phyloP scores from a whole-genome alignment of 371 early-diverging fungal genomes.

The Syncephalastrum sp. region DNA sequence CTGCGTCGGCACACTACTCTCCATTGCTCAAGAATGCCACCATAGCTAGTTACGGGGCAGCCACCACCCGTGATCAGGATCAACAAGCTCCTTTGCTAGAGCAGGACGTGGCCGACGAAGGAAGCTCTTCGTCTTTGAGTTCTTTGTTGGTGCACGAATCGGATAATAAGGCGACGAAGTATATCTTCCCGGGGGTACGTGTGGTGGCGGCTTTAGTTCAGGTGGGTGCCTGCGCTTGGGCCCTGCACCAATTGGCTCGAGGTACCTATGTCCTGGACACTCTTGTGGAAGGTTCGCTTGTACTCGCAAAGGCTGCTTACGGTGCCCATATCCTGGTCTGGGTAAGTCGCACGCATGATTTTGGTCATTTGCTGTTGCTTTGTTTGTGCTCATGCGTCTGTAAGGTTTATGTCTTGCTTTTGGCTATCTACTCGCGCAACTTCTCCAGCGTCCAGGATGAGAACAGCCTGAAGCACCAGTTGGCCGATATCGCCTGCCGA shows the following conservation, averaged over 20 bases:
- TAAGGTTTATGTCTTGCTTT: constrained; percentile 24
- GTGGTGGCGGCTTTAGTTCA: constrained; percentile 2
- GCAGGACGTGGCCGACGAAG: constrained; percentile 14
- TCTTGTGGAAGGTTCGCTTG: constrained; percentile 14
- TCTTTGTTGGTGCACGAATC: constrained; percentile 12
- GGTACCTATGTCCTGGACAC: constrained; percentile 13
- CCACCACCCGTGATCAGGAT: constrained; percentile 2
- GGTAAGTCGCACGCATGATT: constrained; percentile 16
- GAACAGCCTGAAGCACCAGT: constrained; percentile 1
- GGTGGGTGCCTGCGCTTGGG: constrained; percentile 5
- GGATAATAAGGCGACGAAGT: too few species aligned
- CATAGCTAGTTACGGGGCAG: constrained; percentile 17
- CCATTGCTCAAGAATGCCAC: constrained; percentile 14
- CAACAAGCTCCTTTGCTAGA: constrained; percentile 6
- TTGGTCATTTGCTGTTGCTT: not conserved
- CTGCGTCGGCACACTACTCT: constrained; percentile 5
- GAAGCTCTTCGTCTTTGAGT: constrained; percentile 9
- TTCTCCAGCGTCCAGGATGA: constrained; percentile 12
- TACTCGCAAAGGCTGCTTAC: constrained; percentile 3
- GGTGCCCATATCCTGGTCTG: constrained; percentile 15
- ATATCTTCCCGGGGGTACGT: too few species aligned
- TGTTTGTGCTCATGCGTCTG: not conserved
- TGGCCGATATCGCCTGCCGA: constrained; percentile 26
- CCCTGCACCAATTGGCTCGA: constrained; percentile 4
- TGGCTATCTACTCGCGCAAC: constrained; percentile 17